Conservation (phyloP, 305 asterid genomes). For the Fraxinus ornus region DNA sequence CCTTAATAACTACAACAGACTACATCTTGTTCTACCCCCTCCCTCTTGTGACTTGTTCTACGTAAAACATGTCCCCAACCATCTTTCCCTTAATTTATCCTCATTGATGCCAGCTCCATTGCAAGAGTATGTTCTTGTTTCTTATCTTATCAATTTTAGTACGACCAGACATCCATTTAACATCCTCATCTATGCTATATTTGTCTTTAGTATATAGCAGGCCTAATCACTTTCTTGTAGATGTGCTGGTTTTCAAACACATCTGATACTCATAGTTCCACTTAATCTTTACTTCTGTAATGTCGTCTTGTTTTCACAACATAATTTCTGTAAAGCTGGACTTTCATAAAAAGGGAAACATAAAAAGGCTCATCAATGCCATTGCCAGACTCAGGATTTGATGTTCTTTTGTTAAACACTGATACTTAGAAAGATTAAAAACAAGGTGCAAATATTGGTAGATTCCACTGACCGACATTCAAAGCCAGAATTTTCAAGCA, state of each 20-base stretch:
- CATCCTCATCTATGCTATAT: not conserved
- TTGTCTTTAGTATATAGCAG: not conserved
- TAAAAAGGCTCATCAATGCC: not conserved
- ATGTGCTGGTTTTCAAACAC: not conserved
- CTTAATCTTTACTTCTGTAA: not conserved
- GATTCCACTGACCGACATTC: not conserved
- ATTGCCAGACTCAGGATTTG: not conserved
- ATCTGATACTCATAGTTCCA: not conserved
- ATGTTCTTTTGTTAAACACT: not conserved
- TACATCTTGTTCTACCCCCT: not conserved
- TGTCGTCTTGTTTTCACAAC: not conserved
- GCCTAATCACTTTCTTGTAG: not conserved
- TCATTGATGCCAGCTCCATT: not conserved
- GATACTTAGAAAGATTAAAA: not conserved
- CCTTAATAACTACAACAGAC: not conserved
- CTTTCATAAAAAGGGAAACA: not conserved
- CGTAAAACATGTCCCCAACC: not conserved
- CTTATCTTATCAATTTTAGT: not conserved
- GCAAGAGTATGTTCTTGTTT: not conserved
- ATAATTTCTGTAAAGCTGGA: not conserved
- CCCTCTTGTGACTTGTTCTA: not conserved
- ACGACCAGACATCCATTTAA: not conserved
- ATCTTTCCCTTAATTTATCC: not conserved
- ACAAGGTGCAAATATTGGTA: not conserved
- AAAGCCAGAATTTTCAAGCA: conserved; percentile 16